Evolutionary conservation across 2,329 filamentous ascomycete genomes (phyloP).

Genomic region (Pseudovirgaria hyperparasitica): DNA sequence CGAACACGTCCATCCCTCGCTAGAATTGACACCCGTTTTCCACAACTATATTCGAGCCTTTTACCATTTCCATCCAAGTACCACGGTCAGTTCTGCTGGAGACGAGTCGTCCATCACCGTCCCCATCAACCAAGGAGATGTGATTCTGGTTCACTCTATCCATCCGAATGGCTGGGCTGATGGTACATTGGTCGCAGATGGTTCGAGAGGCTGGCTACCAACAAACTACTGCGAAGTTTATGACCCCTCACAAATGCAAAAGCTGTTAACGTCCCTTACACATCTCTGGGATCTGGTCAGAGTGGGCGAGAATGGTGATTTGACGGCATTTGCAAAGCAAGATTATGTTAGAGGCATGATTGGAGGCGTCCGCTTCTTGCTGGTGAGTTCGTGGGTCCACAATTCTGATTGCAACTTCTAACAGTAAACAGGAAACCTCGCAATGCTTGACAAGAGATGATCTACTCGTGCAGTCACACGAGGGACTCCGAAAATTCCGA

Average conservation of each 20-base stretch:
- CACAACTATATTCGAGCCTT: conserved; percentile 93
- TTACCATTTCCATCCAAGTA: conserved; percentile 77
- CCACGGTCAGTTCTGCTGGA: conserved; percentile 66
- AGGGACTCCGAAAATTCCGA: conserved; percentile 63
- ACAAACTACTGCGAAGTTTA: conserved; percentile 98
- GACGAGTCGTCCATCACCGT: conserved; percentile 56
- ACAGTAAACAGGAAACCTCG: conserved; percentile 57
- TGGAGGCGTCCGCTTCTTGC: conserved; percentile 76
- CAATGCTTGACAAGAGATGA: conserved; percentile 80
- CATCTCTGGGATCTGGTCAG: conserved; percentile 87
- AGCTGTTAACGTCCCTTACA: conserved; percentile 70
- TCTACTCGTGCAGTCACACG: conserved; percentile 58
- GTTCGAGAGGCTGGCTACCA: conserved; percentile 84
- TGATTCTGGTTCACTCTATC: conserved; percentile 88
- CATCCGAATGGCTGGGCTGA: conserved; percentile 99
- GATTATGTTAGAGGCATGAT: conserved; percentile 93
- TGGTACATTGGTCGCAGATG: conserved; percentile 75
- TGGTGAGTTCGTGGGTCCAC: conserved; percentile 47
- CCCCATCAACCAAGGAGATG: conserved; percentile 77
- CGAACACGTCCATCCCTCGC: conserved; percentile 41
- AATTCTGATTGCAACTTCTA: conserved; percentile 4
- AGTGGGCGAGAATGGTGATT: conserved; percentile 62
- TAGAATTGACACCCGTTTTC: conserved; percentile 52
- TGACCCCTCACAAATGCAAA: conserved; percentile 76
- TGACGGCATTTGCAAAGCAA: conserved; percentile 73